Evolutionary conservation across 768 basidiomycete genomes (phyloP), one percentile per base, ranked within the genome.

Genomic region (Peribolospora kevripleyi): DNA sequence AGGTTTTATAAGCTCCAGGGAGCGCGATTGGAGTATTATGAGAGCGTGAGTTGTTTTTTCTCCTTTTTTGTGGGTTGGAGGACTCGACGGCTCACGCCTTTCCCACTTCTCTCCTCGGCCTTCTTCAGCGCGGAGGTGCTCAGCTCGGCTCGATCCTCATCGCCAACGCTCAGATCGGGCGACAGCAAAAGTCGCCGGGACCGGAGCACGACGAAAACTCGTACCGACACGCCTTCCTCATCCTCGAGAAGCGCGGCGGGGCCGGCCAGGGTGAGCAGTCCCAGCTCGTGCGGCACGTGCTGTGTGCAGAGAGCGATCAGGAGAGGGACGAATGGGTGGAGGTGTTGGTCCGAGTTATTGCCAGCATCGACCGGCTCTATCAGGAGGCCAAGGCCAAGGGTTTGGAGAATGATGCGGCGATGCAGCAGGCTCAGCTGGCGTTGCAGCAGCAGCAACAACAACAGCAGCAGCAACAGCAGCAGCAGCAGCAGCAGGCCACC

Each of bases 321-420:
- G 88, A 91, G 65, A 75, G 93, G 48, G 93, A 98, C 65, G 75
- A 72, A 55, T 98, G 93, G 93, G 88, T 98, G 38, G 81, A 85
- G 56, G 79, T 85, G 58, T 78, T 98, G 4, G 59, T 61, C 9
- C 25, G 25, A 25, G 25, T 25, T 25, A 25, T 25, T 1, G 43
- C 8, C 2, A 45, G 43, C 43, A 45, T 45, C 43, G 43, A 7
- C 43, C 13, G 8, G 43, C 13, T 13, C 8, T 45, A 7, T 13
- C 8, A 45, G 43, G 43, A 13, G 1, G 43, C 43, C 43, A 13
- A 13, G 8, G 43, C 25, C 25, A 25, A 25, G 25, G 25, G 25
- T 1, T 25, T 25, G 25, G 25, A 25, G 25, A 25, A 25, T 7
- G 43, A 7, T 13, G 43, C 43, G 13, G 43, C 43, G 43, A 7